Evolutionary conservation across 1,284 basidiomycete species (phyloP).

Genomic region (Porogramme epimiltina): DNA sequence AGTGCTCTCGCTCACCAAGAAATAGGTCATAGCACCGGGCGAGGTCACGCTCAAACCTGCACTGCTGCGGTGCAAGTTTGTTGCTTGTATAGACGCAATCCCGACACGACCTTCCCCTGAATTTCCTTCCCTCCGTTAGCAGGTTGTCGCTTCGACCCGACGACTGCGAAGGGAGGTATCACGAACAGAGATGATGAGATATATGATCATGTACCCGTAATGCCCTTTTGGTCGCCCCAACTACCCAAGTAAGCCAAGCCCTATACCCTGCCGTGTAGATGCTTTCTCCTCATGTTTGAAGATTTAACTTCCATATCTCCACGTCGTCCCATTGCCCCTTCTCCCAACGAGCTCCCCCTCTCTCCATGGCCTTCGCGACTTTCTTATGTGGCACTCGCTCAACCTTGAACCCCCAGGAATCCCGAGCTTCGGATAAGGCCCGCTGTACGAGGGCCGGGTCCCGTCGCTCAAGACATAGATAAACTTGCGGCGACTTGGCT

Average conservation of each 20-base stretch:
- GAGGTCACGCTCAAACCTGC: no score
- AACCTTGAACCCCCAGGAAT: constrained; percentile 55
- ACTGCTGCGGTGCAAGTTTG: no score
- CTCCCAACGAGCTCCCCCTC: constrained; percentile 59
- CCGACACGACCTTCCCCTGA: no score
- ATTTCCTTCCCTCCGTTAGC: no score
- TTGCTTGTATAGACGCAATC: no score
- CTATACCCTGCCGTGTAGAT: background rate
- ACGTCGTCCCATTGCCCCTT: constrained; percentile 75
- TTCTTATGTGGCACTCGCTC: constrained; percentile 63
- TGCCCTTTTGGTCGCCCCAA: no score
- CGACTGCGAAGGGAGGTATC: no score
- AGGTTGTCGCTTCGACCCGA: no score
- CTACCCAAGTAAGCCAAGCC: no score
- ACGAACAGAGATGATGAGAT: no score
- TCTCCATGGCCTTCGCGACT: constrained; percentile 63
- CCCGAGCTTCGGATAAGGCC: constrained; percentile 54
- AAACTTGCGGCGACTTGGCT: constrained; percentile 48
- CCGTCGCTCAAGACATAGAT: constrained; percentile 76
- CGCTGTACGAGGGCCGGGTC: constrained; percentile 68
- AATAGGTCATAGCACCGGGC: constrained; percentile 5
- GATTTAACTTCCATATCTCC: constrained; percentile 67
- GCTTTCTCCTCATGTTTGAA: background rate
- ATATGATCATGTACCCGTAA: no score
- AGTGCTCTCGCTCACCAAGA: constrained; percentile 1